Evolutionary conservation across 1,284 basidiomycete genomes (phyloP), one percentile per base, ranked within the genome.

Genomic region (Limonomyces culmigenus): DNA sequence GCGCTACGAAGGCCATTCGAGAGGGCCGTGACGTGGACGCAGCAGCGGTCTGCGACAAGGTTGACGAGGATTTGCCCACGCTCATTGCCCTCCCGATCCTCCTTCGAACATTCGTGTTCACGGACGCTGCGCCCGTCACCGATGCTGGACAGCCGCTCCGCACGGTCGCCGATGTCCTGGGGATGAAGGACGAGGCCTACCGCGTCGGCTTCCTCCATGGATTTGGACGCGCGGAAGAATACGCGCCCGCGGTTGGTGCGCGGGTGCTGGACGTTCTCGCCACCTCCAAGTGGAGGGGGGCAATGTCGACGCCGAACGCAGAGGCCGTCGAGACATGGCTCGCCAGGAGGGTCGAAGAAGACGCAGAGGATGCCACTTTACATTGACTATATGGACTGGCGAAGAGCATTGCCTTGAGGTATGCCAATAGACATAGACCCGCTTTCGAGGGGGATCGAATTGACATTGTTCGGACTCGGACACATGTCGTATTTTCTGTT

Each of bases 201-300:
- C 60, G 76, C 35, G 63, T 59, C 41, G 66, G 67, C 27, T 84
- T 74, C 50, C 54, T 85, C 30, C 56, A 67, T 27, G 80, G 80
- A 14, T 84, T 83, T 48, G 70, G 73, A 11, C 60, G 78, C 35
- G 81, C 79, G 29, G 81, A 84, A 42, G 76, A 81, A 45, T 79
- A 70, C 42, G 70, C 70, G 32, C 53, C 54, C 14, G 54, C 65
- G 10, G 67, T 83, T 20, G 74, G 65, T 1, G 60, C 64, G 45
- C 64, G 64, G 20, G 59, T 78, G 29, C 52, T 72, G 18, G 63
- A 72, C 32, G 55, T 59, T 29, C 51, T 80, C 23, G 25, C 53
- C 52, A n/a, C n/a, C n/a, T n/a, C n/a, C n/a, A n/a, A n/a, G n/a
- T n/a, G n/a, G 19, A 43, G 48, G 11, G 51, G 57, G 19, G 14